A percentile compares a stretch with the other conserved stretches of the same genome.
phyloP scores from a whole-genome alignment of 2,329 filamentous ascomycete species.

The Aciculosporium take region DNA sequence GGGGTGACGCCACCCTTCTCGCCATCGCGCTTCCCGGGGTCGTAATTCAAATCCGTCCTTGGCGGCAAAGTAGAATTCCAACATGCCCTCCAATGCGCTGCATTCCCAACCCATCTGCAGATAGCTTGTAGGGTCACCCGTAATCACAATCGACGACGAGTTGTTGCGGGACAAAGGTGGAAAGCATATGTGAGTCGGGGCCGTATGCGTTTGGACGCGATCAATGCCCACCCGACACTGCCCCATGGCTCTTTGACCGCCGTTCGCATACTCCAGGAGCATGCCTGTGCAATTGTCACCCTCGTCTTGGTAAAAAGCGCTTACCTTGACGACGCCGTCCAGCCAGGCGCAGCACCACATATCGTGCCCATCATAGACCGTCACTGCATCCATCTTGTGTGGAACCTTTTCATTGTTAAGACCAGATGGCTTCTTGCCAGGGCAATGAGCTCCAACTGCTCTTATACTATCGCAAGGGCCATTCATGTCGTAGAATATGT shows the following conservation, averaged over 20 bases:
- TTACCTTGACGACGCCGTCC: background rate
- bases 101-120: background rate
- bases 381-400: background rate
- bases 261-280: background rate
- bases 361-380: background rate
- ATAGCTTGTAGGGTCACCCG: background rate
- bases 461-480: background rate
- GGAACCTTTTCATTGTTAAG: background rate
- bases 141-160: background rate
- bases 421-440: background rate
- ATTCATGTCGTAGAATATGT: background rate
- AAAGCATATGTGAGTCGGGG: background rate
- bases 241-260: background rate
- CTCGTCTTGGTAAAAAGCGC: background rate
- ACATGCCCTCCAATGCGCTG: background rate
- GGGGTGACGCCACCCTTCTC: background rate
- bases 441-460: background rate
- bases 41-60: accelerated
- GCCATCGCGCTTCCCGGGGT: no score
- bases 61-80: background rate
- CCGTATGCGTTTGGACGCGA: background rate
- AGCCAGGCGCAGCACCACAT: background rate
- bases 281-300: background rate
- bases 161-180: background rate
- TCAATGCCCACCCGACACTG: background rate